phyloP scores from a whole-genome alignment of 306 rosid species.

The Parietaria judaica region DNA sequence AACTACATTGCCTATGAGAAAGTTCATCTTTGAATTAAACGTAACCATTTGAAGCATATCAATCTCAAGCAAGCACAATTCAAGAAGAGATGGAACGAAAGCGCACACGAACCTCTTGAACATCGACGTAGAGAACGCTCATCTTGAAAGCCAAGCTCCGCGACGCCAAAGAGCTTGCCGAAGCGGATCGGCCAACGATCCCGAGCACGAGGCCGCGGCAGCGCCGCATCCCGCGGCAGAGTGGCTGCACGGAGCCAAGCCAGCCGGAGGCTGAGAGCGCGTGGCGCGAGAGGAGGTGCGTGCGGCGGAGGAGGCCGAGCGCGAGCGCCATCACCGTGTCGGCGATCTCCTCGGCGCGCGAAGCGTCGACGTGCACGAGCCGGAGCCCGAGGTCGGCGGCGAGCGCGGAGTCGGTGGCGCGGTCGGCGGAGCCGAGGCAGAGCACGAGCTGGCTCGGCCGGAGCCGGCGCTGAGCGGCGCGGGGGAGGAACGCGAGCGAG shows the following conservation, averaged over 20 bases:
- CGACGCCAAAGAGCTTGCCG: conserved; percentile 82
- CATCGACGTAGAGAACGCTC: conserved; percentile 85
- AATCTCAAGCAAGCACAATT: no score
- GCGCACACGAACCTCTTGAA: conserved; percentile 37
- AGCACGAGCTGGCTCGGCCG: conserved; percentile 83
- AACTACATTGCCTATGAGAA: no score
- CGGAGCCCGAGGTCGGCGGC: conserved; percentile 91
- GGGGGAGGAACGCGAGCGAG: conserved; percentile 88
- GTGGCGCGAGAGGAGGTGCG: conserved; percentile 89
- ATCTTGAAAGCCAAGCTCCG: conserved; percentile 96
- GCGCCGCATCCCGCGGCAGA: conserved; percentile 95
- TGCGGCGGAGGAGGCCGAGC: conserved; percentile 89
- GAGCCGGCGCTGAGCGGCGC: conserved; percentile 97
- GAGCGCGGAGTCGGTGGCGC: conserved; percentile 71
- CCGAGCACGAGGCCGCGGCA: conserved; percentile 94
- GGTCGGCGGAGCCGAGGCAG: conserved; percentile 92
- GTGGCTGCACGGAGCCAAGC: conserved; percentile 97
- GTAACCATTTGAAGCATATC: no score
- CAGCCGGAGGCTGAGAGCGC: conserved; percentile 87
- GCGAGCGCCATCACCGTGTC: conserved; percentile 93
- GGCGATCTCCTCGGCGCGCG: conserved; percentile 95
- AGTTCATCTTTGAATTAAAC: no score
- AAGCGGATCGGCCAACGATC: conserved; percentile 88
- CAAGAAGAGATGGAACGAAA: neutral
- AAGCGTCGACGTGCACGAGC: conserved; percentile 74